These are phyloP conservation scores for Cryoendolithus antarcticus DNA, from an alignment of 2,329 filamentous ascomycete species.

Conservation along the genomic window DNA sequence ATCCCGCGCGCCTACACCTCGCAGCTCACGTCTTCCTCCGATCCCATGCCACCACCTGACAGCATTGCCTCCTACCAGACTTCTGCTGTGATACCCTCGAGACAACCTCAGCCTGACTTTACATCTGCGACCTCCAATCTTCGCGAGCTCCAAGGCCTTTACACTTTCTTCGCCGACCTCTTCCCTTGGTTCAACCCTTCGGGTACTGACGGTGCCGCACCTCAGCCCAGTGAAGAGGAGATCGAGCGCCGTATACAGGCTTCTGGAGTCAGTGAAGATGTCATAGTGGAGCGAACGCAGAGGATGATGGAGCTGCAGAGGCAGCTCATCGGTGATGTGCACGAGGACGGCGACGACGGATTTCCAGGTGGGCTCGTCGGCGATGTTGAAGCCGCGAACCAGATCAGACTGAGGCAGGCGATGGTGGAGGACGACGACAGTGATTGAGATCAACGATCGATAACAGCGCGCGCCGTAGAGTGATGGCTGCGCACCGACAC, in stretches of 20 bases:
- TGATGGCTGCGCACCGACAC: too few species aligned
- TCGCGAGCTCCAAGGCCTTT: slow-evolving; percentile 17
- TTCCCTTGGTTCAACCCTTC: slow-evolving; percentile 19
- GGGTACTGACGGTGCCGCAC: slow-evolving; percentile 2
- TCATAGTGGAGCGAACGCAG: slow-evolving; percentile 15
- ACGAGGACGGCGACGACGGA: background rate
- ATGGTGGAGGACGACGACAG: too few species aligned
- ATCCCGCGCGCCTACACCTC: slow-evolving; percentile 55
- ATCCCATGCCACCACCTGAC: slow-evolving; percentile 63
- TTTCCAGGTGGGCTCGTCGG: too few species aligned
- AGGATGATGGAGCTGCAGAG: slow-evolving; percentile 17
- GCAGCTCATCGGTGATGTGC: slow-evolving; percentile 11
- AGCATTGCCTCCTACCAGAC: slow-evolving; percentile 18
- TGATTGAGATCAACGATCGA: too few species aligned
- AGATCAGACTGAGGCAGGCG: too few species aligned
- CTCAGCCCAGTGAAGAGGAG: slow-evolving; percentile 14
- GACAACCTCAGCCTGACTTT: background rate
- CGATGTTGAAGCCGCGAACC: too few species aligned
- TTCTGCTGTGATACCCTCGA: background rate
- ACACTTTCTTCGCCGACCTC: slow-evolving; percentile 17
- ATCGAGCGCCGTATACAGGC: slow-evolving; percentile 17
- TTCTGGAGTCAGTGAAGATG: slow-evolving; percentile 14
- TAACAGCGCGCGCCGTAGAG: too few species aligned
- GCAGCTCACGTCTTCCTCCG: slow-evolving; percentile 61
- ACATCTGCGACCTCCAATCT: slow-evolving; percentile 9